phyloP scores from a whole-genome alignment of 108 stramenopile genomes.

The Thalassiosira profunda region DNA sequence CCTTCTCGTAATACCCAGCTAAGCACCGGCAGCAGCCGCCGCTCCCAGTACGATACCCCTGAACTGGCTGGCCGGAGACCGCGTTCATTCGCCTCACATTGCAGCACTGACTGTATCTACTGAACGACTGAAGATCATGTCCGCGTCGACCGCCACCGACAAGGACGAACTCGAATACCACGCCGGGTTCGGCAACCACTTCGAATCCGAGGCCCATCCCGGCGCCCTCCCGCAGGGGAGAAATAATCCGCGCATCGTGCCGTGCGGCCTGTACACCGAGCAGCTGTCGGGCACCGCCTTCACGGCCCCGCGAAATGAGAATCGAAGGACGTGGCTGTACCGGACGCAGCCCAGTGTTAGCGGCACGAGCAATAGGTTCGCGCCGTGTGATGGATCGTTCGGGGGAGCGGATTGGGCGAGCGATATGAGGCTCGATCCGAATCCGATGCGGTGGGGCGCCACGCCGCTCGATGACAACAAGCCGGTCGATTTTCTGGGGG shows the following conservation, averaged over 20 bases:
- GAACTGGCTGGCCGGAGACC: no score
- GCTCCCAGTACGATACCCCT: no score
- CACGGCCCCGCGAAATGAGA: conserved; percentile 83
- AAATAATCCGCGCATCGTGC: conserved; percentile 92
- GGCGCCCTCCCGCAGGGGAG: conserved; percentile 82
- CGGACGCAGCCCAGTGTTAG: conserved; percentile 76
- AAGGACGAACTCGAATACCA: conserved; percentile 25
- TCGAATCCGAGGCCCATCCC: conserved; percentile 81
- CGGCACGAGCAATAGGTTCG: conserved; percentile 34
- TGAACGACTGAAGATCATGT: no score
- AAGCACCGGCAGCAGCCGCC: no score
- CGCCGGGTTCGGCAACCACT: conserved; percentile 82
- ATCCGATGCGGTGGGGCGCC: conserved; percentile 92
- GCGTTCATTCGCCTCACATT: no score
- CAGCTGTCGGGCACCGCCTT: conserved; percentile 95
- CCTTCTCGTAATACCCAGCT: no score
- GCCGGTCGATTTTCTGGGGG: conserved; percentile 70
- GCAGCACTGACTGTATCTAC: no score
- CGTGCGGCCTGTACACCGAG: conserved; percentile 87
- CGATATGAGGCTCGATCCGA: conserved; percentile 64
- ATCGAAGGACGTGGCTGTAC: conserved; percentile 86
- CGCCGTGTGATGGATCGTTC: conserved; percentile 32
- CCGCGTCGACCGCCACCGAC: no score
- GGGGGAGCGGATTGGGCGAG: conserved; percentile 46
- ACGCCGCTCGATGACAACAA: conserved; percentile 33